These are phyloP conservation scores for Lentinula lateritia DNA, from an alignment of 768 basidiomycete species.

Conservation along the genomic window DNA sequence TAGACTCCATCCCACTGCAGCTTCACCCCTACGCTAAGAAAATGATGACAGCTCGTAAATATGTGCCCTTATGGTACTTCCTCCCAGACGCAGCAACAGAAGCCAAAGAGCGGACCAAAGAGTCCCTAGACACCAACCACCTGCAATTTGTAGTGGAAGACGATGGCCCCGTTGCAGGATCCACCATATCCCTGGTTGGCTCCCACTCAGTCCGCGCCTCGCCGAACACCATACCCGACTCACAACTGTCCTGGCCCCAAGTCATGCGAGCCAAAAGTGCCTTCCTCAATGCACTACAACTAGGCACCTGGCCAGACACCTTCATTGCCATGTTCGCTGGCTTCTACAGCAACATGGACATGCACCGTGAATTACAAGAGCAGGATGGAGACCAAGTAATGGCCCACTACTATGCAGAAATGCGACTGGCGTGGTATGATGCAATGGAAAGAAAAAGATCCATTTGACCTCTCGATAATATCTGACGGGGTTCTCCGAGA, in stretches of 20 bases:
- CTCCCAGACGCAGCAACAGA: neutral
- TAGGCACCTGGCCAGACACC: neutral
- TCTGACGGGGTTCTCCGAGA: neutral
- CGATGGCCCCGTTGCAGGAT: neutral
- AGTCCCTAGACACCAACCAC: neutral
- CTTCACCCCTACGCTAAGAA: constrained; percentile 2
- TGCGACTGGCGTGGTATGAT: neutral
- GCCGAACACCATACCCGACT: neutral
- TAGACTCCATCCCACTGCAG: neutral
- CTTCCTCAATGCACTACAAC: neutral
- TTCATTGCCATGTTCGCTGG: constrained; percentile 1
- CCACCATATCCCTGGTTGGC: too few species aligned
- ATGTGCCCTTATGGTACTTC: constrained; percentile 4
- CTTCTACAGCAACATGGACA: constrained; percentile 8
- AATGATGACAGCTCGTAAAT: neutral
- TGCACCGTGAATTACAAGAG: neutral
- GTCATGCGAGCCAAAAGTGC: neutral
- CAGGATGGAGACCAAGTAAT: neutral
- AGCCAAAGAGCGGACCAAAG: neutral
- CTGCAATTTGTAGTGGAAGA: neutral
- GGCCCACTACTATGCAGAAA: constrained; percentile 1
- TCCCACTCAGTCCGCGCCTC: neutral
- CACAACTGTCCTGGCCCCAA: constrained; percentile 1
- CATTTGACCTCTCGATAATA: constrained; percentile 1
- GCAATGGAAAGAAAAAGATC: neutral